Base-by-base conservation (phyloP, 495 filamentous ascomycete species). In the Pyrenula aspistea region DNA sequence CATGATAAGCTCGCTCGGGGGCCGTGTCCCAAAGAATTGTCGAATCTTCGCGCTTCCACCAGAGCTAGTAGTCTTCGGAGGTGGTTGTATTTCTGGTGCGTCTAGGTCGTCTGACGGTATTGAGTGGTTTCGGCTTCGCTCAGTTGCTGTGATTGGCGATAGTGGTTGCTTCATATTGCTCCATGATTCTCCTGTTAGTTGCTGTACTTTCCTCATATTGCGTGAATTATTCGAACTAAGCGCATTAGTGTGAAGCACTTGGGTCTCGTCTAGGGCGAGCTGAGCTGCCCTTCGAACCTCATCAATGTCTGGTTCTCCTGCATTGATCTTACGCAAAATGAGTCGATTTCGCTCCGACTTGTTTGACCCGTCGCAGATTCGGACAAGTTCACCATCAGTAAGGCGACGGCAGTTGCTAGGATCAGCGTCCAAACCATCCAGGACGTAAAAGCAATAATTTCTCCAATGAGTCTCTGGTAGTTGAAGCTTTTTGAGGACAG, bases 1-100 rank as follows among this genome's bases (percentile, higher is more conserved):
- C 51, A 91, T 93, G 64, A 99, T 97, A 73, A 99, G 78, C 72
- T 97, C 94, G 68, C 91, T 96, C 2, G 94, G 94, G 19, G 93
- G 93, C 63, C 93, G 76, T 56, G 90, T 82, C 53, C 94, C 93
- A 64, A 94, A 89, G 76, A 96, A 96, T 56, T 75, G 73, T 61
- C 83, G 77, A 64, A 91, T 67, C 71, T 85, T 79, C 64, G 81
- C 67, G 62, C 79, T 66, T 49, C 71, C 60, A 59, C 76, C 64
- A 62, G 62, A 24, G 67, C 80, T 73, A 53, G 62, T 62, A 52
- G 63, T 66, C 47, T 69, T 57, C 3, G 65, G 67, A 22, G 73
- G 70, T 48, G 70, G 59, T 24, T 75, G 71, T 31, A 77, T 73
- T 3, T 79, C 74, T 0, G 81, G 74, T 1, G 81, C 68, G 65